Evolutionary conservation across 2,329 filamentous ascomycete genomes (phyloP).

Genomic region (Neonectria neomacrospora): DNA sequence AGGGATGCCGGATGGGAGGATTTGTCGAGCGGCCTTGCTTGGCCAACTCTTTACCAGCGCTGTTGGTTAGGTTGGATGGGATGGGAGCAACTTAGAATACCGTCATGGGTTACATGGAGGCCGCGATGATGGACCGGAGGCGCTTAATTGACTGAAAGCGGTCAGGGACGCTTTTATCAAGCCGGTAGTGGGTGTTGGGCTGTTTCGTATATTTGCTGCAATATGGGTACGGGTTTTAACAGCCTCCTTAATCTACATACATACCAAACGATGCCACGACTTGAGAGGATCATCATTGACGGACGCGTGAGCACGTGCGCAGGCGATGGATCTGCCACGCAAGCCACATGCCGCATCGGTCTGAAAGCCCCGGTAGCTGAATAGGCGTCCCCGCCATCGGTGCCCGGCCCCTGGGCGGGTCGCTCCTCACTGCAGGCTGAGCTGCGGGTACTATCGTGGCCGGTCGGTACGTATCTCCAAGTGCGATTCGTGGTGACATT

Average conservation of each 20-base stretch:
- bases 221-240: background rate
- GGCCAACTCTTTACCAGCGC: background rate
- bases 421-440: background rate
- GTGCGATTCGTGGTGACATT: slow-evolving; percentile 16
- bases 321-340: background rate
- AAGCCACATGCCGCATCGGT: slow-evolving; percentile 8
- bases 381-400: slow-evolving; percentile 2
- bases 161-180: background rate
- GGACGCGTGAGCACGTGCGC: slow-evolving; percentile 21
- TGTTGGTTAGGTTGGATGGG: background rate
- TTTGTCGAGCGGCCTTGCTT: background rate
- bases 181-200: background rate
- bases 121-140: slow-evolving; percentile 1
- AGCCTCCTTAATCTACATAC: background rate
- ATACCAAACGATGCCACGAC: background rate
- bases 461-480: slow-evolving; percentile 38
- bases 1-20: slow-evolving; percentile 11
- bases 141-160: background rate
- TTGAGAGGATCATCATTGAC: background rate
- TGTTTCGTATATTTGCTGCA: slow-evolving; percentile 1
- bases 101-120: background rate
- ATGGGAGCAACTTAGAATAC: background rate
- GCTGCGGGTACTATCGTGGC: slow-evolving; percentile 29
- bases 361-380: slow-evolving; percentile 3
- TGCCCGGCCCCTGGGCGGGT: background rate